Base-by-base conservation (phyloP, 805 yeast genomes). In the Wickerhamiella dianesei region DNA sequence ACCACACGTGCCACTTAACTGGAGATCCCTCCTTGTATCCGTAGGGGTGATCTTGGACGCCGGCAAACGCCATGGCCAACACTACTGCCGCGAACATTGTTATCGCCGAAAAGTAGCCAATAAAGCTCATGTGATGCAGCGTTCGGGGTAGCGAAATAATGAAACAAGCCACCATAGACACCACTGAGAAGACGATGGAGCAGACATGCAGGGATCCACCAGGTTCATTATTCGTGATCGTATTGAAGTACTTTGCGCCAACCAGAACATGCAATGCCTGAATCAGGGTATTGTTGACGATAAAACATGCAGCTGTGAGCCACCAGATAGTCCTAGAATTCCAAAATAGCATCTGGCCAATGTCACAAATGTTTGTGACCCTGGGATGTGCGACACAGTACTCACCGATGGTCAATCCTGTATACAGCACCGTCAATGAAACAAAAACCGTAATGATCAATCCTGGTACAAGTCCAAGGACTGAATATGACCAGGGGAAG, bases 401-500 rank as follows among this genome's bases (percentile, higher is more conserved):
- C 48, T 76, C 79, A 41, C 73, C 67, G 50, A 76, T 68, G 43
- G 65, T 72, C n/a, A 69, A 59, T 1, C 80, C 79, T 1, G 82
- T 76, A 60, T 76, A 76, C 25, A 73, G 61, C 20, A 72, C 76
- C 4, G 74, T 68, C 19, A 68, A 50, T 1, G 79, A 67, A 3
- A 76, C 75, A 45, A 72, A 71, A 1, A 68, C 68, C 0, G 80
- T 76, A 43, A 76, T 55, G 22, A 76, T 72, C 21, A 76, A 61
- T 1, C 81, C 82, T 1, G 80, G 79, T 1, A 76, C 72, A 6
- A 76, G 59, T 0, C 82, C 82, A 17, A 76, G 60, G 2, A 76
- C 76, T 2, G 80, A 74, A 53, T 73, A 76, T 9, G 79, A 73
- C 79, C 80, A 75, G 0, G 82, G 82, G 57, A 76, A 76, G n/a